Evolutionary conservation across 352 stramenopile species (phyloP).

Genomic region (Phytophthora macrochlamydospora): DNA sequence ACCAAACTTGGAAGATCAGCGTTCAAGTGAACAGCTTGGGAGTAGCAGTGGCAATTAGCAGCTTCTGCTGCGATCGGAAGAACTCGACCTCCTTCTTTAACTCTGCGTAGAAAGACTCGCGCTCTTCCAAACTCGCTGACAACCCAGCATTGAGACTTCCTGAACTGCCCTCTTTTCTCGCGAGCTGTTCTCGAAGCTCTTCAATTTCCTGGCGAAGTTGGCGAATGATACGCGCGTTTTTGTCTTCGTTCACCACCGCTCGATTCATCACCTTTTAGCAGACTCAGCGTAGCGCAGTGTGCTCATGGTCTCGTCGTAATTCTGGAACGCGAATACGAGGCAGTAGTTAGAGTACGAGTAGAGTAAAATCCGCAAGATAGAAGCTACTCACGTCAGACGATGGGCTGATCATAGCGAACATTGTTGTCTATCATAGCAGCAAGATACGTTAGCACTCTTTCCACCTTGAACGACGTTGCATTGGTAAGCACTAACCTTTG

Average conservation of each 20-base stretch:
- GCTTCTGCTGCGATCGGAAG: constrained; percentile 40
- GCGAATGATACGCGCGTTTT: constrained; percentile 79
- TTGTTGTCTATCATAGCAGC: constrained; percentile 64
- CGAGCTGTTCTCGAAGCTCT: constrained; percentile 52
- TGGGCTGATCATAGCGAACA: constrained; percentile 86
- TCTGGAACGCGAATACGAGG: constrained; percentile 29
- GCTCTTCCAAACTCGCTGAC: constrained; percentile 46
- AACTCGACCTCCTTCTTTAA: constrained; percentile 57
- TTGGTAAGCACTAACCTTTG: constrained; percentile 46
- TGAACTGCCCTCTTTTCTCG: constrained; percentile 32
- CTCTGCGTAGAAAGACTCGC: constrained; percentile 53
- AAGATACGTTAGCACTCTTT: background rate
- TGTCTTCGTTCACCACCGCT: constrained; percentile 83
- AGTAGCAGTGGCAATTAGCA: constrained; percentile 3
- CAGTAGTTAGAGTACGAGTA: background rate
- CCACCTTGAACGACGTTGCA: no score
- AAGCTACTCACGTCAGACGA: constrained; percentile 54
- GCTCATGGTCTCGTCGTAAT: constrained; percentile 88
- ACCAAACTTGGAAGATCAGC: constrained; percentile 50
- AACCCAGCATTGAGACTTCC: constrained; percentile 32
- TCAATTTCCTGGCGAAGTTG: constrained; percentile 78
- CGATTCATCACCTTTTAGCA: constrained; percentile 86
- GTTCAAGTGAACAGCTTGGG: constrained; percentile 33
- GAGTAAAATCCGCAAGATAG: background rate
- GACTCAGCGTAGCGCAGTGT: constrained; percentile 85